Base-by-base conservation (phyloP, 2,329 filamentous ascomycete genomes). In the Metarhizium anisopliae region DNA sequence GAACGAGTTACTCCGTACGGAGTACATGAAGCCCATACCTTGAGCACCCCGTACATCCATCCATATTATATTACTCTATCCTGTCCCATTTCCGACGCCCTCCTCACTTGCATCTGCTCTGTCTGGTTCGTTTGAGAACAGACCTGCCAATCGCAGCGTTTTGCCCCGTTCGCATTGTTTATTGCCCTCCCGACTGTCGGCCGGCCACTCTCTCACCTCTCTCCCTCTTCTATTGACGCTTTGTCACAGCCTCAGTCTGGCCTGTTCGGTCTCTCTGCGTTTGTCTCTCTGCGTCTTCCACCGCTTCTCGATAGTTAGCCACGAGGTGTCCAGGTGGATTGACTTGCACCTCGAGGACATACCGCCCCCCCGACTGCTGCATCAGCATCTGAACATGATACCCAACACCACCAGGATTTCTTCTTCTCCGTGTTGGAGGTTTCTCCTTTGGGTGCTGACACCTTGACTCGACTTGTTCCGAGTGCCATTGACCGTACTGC, bases 371-470 rank as follows among this genome's bases (percentile, higher is more conserved):
- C 51, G 40, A 18, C 55, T 51, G 38, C 47, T 40, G 16, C 36
- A 52, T 59, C 50, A 61, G 59, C 63, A 55, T 60, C 63, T 61
- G 70, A 72, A 71, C 68, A 73, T 73, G 71, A 72, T 64, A 68
- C 64, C 66, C 61, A 67, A 70, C 67, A 65, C 62, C 61, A 63
- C 60, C 59, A 67, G 68, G 56, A 66, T 68, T 65, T 67, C 64
- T 64, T 66, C 66, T 64, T 72, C 70, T 72, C 69, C 71, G 63
- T 66, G 64, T 62, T 66, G 71, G 71, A 73, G 71, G 60, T 69
- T 73, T 57, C 63, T 70, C 57, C 70, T 70, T 59, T 68, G 70
- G 70, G 65, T 68, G 58, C 61, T 66, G 63, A 70, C 70, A 59
- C 70, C 70, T 63, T 73, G 71, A 73, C 68, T 67, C 45, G 25